Evolutionary conservation across 2,329 filamentous ascomycete genomes (phyloP).

Genomic region (Monosporascus sp.): DNA sequence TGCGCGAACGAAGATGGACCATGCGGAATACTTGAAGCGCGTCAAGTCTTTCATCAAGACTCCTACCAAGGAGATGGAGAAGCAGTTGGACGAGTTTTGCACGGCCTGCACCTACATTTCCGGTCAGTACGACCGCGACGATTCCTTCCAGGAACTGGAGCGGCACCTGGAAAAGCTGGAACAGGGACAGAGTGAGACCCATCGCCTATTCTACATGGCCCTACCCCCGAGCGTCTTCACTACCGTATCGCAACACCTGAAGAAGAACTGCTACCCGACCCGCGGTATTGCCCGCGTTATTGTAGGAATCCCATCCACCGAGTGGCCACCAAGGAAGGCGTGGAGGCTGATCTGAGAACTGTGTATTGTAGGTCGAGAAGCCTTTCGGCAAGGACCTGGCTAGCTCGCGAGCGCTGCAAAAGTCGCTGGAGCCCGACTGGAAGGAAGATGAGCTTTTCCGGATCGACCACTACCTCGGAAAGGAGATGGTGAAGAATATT

Average conservation of each 20-base stretch:
- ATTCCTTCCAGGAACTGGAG: slow-evolving; percentile 82
- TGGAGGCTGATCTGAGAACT: slow-evolving; percentile 3
- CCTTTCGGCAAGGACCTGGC: slow-evolving; percentile 96
- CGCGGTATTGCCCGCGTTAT: slow-evolving; percentile 91
- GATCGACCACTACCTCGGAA: slow-evolving; percentile 98
- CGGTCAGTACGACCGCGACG: slow-evolving; percentile 97
- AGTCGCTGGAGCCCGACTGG: slow-evolving; percentile 94
- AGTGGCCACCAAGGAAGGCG: neutral
- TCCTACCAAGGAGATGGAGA: slow-evolving; percentile 93
- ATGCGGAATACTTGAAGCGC: slow-evolving; percentile 86
- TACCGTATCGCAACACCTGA: slow-evolving; percentile 93
- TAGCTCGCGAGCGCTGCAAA: slow-evolving; percentile 91
- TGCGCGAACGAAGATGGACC: slow-evolving; percentile 99
- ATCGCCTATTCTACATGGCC: slow-evolving; percentile 99
- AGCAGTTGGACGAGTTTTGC: slow-evolving; percentile 89
- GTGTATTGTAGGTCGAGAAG: slow-evolving; percentile 75
- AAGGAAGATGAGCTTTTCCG: slow-evolving; percentile 98
- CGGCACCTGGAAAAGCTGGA: slow-evolving; percentile 84
- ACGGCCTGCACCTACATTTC: slow-evolving; percentile 85
- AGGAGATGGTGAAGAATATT: slow-evolving; percentile 99
- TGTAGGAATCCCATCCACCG: slow-evolving; percentile 47
- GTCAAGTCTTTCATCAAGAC: slow-evolving; percentile 99
- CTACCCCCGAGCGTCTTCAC: slow-evolving; percentile 97
- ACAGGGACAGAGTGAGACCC: slow-evolving; percentile 72
- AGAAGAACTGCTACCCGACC: slow-evolving; percentile 92